Base-by-base conservation (phyloP, 305 asterid genomes). In the Fraxinus platypoda region DNA sequence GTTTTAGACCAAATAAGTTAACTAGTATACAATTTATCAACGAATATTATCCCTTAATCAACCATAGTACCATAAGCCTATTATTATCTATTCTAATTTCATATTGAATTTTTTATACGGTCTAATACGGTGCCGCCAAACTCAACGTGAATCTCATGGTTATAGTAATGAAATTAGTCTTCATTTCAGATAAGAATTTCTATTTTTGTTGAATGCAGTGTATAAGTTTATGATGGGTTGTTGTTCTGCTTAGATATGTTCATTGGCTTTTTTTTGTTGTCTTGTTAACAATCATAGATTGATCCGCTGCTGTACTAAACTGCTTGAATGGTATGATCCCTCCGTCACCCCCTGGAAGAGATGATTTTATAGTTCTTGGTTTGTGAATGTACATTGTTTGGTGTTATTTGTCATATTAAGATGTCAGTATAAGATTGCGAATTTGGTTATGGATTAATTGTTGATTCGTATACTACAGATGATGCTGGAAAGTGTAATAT, bases 401-500 rank as follows among this genome's bases (percentile, higher is more conserved):
- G 74, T 23, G 23, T 1, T 30, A 12, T 28, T 28, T 30, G 8
- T 68, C 74, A 28, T 28, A 30, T 13, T 28, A 26, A 64, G 37
- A 68, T 68, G 37, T 28, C 74, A 26, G 1, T 28, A 68, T 4
- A 26, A 68, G 37, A 68, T 28, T 28, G 19, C 1, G 3, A 68
- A 13, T 68, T 41, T 64, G 31, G 78, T 71, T 77, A 70, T 71
- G 41, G 57, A 34, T 3, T 75, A 74, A 13, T 34, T 78, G 2
- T 34, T 13, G 76, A 75, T 85, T 84, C 85, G 31, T 28, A 28
- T 68, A 26, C 75, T 35, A 57, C 46, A 64, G 87, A 78, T n/a
- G 83, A 78, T 81, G 87, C 84, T 82, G 92, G 84, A 43, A 87
- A 76, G 81, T 95, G 98, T 85, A 85, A 91, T 83, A 86, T 91